Conservation (phyloP, 73 alveolate species). For the Effrenium voratum region DNA sequence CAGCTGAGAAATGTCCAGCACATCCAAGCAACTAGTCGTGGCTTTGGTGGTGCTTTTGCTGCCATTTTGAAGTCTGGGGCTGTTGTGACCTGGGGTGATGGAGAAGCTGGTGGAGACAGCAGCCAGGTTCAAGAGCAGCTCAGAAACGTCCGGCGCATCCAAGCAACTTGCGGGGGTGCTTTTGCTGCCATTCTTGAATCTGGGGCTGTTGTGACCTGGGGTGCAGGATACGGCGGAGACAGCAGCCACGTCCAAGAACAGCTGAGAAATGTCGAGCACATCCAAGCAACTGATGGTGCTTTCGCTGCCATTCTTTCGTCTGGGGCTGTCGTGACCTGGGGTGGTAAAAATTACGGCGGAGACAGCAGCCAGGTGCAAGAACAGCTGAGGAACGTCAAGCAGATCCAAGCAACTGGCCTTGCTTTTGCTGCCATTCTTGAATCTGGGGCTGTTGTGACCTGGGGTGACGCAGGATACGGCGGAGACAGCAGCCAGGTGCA, state of each 20-base stretch:
- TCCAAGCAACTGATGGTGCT: background rate
- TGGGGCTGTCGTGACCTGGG: background rate
- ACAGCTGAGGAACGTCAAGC: background rate
- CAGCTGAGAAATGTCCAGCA: background rate
- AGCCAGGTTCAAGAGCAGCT: background rate
- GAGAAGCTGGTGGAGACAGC: background rate
- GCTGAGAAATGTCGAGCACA: background rate
- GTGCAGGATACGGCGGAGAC: background rate
- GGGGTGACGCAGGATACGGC: background rate
- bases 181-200: background rate
- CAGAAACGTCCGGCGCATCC: background rate
- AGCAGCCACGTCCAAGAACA: background rate
- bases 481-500: background rate
- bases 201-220: background rate
- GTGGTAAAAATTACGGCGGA: background rate
- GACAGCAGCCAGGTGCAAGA: background rate
- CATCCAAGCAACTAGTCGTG: background rate
- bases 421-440: background rate
- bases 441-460: background rate
- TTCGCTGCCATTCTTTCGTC: background rate
- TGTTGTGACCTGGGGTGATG: background rate
- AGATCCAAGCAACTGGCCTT: background rate
- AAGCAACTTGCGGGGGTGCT: background rate
- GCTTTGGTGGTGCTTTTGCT: background rate
- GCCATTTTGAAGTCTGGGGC: background rate